Percentiles rank a stretch among this genome's conserved stretches.
Evolutionary conservation across 306 rosid genomes (phyloP).

Genomic region (Cicer judaicum): DNA sequence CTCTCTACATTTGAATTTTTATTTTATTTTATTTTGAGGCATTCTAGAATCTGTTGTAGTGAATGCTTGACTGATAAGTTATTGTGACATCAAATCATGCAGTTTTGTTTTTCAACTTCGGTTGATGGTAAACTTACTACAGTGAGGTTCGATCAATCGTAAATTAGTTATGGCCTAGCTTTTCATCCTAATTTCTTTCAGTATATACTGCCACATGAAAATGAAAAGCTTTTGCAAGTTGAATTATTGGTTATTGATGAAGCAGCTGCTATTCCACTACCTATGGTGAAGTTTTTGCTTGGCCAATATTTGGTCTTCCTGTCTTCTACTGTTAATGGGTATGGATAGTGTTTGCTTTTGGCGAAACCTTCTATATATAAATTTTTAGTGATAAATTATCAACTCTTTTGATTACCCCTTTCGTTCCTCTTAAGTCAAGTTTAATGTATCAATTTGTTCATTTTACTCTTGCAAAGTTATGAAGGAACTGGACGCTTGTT

Average conservation of each 20-base stretch:
- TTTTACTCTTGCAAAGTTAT: too few relatives aligned
- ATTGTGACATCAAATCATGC: slow-evolving; percentile 24
- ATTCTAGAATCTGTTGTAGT: too few relatives aligned
- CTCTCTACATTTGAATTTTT: too few relatives aligned
- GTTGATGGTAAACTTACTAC: slow-evolving; percentile 56
- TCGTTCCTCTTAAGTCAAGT: too few relatives aligned
- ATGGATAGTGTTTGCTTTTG: too few relatives aligned
- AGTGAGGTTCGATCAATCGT: slow-evolving; percentile 12
- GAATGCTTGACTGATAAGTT: too few relatives aligned
- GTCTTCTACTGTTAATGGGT: slow-evolving; percentile 89
- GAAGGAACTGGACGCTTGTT: too few relatives aligned
- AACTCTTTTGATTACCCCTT: too few relatives aligned
- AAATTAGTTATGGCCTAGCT: slow-evolving; percentile 8
- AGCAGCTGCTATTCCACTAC: slow-evolving; percentile 94
- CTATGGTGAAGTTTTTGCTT: slow-evolving; percentile 81
- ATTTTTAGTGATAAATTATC: too few relatives aligned
- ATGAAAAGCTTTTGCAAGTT: slow-evolving; percentile 91
- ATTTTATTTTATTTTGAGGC: too few relatives aligned
- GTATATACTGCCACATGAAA: slow-evolving; percentile 87
- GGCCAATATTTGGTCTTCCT: slow-evolving; percentile 91
- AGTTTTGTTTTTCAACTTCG: slow-evolving; percentile 79
- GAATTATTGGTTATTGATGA: slow-evolving; percentile 86
- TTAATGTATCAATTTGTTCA: too few relatives aligned
- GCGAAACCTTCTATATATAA: too few relatives aligned
- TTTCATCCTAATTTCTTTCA: slow-evolving; percentile 49